phyloP scores from a whole-genome alignment of 208 protist species.

The Leishmania tarentolae region DNA sequence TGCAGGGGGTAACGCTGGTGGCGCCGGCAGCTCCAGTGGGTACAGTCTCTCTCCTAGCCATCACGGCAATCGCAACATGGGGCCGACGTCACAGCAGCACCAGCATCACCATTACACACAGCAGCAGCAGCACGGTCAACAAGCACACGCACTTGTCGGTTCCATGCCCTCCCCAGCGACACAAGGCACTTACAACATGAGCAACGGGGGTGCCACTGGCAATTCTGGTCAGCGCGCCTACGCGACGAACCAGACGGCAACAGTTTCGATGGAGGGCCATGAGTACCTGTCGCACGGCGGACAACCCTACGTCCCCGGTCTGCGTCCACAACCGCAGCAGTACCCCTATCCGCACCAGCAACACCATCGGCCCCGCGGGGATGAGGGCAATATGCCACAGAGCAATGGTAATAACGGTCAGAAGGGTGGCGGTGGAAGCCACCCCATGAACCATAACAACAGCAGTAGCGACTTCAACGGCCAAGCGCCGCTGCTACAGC shows the following conservation, averaged over 20 bases:
- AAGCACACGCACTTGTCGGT: slow-evolving; percentile 17
- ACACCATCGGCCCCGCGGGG: not conserved
- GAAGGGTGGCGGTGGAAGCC: not conserved
- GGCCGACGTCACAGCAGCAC: slow-evolving; percentile 8
- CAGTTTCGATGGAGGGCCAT: slow-evolving; percentile 4
- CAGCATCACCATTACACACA: not conserved
- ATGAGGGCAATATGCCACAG: not conserved
- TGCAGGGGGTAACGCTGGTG: slow-evolving; percentile 2
- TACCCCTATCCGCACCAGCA: slow-evolving; percentile 7
- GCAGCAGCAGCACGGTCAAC: not conserved
- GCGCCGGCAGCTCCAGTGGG: slow-evolving; percentile 2
- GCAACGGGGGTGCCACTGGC: not conserved
- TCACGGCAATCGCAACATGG: slow-evolving; percentile 8
- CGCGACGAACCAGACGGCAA: not conserved
- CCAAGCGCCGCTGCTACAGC: slow-evolving; percentile 3
- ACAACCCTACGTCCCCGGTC: not conserved
- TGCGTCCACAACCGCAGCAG: slow-evolving; percentile 28
- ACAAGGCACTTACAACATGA: not conserved
- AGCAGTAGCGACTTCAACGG: slow-evolving; percentile 13
- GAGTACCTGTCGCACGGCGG: not conserved
- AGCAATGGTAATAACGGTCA: not conserved
- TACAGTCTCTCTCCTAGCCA: not conserved
- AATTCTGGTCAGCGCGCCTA: not conserved
- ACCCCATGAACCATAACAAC: slow-evolving; percentile 14
- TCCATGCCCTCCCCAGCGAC: not conserved